Conservation (phyloP, 1,284 basidiomycete genomes). For the Laetiporus sulphureus region DNA sequence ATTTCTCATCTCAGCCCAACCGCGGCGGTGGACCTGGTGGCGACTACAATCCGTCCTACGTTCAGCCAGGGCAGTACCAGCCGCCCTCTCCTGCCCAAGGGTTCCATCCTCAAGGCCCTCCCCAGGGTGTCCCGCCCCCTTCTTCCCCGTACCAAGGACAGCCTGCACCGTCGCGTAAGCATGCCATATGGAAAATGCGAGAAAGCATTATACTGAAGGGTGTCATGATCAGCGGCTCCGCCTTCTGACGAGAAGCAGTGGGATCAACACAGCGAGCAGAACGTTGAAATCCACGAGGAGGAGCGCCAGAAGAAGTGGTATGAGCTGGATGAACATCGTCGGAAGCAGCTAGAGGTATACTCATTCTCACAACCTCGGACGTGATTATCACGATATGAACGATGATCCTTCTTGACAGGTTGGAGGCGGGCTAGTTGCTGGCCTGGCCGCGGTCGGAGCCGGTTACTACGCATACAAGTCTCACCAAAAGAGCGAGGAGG, state of each 20-base stretch:
- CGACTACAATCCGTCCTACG: slow-evolving; percentile 13
- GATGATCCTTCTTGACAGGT: slow-evolving; percentile 34
- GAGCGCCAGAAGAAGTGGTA: slow-evolving; percentile 53
- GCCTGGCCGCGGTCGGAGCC: slow-evolving; percentile 42
- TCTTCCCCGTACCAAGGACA: not conserved
- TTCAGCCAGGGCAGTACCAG: slow-evolving; percentile 11
- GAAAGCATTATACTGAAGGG: not conserved
- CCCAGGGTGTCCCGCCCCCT: not conserved
- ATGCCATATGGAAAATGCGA: not conserved
- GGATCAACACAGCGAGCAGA: slow-evolving; percentile 28
- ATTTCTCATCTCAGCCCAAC: slow-evolving; percentile 21
- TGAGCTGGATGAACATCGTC: slow-evolving; percentile 44
- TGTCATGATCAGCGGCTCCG: slow-evolving; percentile 1
- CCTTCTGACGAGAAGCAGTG: slow-evolving; percentile 15
- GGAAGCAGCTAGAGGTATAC: slow-evolving; percentile 53
- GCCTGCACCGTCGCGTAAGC: not conserved
- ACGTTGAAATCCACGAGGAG: slow-evolving; percentile 34
- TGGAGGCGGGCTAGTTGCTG: slow-evolving; percentile 56
- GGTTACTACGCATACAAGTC: slow-evolving; percentile 48
- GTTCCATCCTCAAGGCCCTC: slow-evolving; percentile 3
- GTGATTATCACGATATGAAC: not conserved
- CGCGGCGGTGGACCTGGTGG: slow-evolving; percentile 21
- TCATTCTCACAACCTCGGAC: not conserved
- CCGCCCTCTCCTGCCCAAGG: slow-evolving; percentile 20
- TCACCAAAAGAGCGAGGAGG: slow-evolving; percentile 50